A percentile compares a stretch with the other conserved stretches of the same genome.
Evolutionary conservation across 306 rosid species (phyloP).

Genomic region (Quercus glauca): DNA sequence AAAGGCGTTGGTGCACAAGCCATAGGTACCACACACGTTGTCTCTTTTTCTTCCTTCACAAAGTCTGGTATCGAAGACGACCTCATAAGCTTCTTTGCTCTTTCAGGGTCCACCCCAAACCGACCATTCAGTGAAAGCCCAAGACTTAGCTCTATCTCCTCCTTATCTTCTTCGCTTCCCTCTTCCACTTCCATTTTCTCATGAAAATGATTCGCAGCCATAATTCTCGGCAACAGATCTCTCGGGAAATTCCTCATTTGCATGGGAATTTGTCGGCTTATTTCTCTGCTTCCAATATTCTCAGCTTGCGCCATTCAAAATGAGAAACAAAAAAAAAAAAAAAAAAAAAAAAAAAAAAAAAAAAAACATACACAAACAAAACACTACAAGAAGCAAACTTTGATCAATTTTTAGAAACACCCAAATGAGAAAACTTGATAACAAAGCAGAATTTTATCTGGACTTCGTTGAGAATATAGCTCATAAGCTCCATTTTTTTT

Average conservation of each 20-base stretch:
- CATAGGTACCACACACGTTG: conserved; percentile 4
- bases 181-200: conserved; percentile 21
- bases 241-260: conserved; percentile 28
- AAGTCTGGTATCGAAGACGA: conserved; percentile 61
- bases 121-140: conserved; percentile 83
- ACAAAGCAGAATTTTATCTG: background rate
- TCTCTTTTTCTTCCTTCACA: conserved; percentile 17
- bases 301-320: conserved; percentile 42
- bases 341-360: background rate
- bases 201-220: conserved; percentile 25
- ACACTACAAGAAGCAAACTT: background rate
- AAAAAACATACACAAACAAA: background rate
- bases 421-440: background rate
- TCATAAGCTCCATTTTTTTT: background rate
- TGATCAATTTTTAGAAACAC: background rate
- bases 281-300: conserved; percentile 22
- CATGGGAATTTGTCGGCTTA: conserved; percentile 10
- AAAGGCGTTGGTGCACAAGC: conserved; percentile 23
- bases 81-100: conserved; percentile 47
- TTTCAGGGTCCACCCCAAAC: conserved; percentile 68
- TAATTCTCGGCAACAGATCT: conserved; percentile 47
- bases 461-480: background rate
- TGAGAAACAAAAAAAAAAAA: background rate
- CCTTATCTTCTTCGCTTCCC: conserved; percentile 8
- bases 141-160: conserved; percentile 57